Conservation (phyloP, 257 asterid species). For the Solanum etuberosum region DNA sequence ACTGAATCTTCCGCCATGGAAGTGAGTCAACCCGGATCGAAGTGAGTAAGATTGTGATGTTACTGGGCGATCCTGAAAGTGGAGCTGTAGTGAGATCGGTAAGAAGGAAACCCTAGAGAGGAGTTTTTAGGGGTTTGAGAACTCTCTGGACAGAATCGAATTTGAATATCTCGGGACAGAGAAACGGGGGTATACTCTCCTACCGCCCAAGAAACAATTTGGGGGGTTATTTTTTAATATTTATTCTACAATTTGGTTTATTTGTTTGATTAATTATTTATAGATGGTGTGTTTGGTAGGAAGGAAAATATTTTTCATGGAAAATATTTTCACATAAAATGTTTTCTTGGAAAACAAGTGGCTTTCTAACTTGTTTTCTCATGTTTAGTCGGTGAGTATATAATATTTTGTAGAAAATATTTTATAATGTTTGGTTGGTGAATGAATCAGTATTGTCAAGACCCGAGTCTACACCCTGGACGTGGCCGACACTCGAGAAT, state of each 20-base stretch:
- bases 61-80: not conserved
- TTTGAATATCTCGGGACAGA: not conserved
- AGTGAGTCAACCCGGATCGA: not conserved
- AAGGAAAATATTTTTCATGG: no score
- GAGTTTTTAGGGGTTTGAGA: not conserved
- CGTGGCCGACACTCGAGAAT: no score
- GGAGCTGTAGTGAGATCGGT: not conserved
- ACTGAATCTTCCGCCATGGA: slow-evolving; percentile 58
- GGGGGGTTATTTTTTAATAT: not conserved
- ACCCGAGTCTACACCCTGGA: no score
- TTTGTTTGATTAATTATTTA: no score
- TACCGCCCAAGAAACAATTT: not conserved
- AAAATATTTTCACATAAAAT: no score
- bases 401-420: no score
- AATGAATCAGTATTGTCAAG: no score
- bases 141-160: not conserved
- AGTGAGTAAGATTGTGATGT: not conserved
- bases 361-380: no score
- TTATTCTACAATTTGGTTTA: not conserved
- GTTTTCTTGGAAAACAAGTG: no score
- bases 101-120: not conserved
- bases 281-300: no score
- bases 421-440: no score
- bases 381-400: no score
- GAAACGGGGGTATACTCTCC: not conserved